phyloP scores from a whole-genome alignment of 2,329 filamentous ascomycete genomes.

The Colletotrichum noveboracense region DNA sequence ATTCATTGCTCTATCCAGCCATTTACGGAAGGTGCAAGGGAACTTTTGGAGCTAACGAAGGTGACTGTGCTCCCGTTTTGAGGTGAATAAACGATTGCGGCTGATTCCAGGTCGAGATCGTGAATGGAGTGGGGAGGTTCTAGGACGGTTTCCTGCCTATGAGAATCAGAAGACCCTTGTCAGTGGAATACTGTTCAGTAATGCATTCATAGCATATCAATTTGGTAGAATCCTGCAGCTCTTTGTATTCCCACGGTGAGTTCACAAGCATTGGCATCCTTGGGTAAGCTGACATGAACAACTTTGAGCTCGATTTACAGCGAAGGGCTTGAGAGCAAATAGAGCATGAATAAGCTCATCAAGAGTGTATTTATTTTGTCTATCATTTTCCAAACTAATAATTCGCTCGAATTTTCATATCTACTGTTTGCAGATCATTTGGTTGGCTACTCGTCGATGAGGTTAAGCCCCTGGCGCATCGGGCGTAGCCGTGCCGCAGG shows the following conservation, averaged over 20 bases:
- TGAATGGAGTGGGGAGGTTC: background rate
- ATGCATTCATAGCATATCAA: fast-evolving
- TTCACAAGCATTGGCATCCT: too few species aligned
- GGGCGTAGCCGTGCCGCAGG: too few species aligned
- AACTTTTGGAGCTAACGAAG: background rate
- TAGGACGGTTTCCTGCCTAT: background rate
- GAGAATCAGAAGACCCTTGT: background rate
- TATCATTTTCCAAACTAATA: too few species aligned
- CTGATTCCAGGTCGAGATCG: background rate
- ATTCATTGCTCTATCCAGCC: background rate
- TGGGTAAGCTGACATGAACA: too few species aligned
- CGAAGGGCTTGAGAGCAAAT: too few species aligned
- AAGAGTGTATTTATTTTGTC: too few species aligned
- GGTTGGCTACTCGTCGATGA: background rate
- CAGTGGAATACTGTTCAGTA: background rate
- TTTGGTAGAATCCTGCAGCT: background rate
- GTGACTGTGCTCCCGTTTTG: background rate
- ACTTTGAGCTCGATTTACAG: too few species aligned
- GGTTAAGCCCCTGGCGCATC: fast-evolving
- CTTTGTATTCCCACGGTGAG: too few species aligned
- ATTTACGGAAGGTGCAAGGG: background rate
- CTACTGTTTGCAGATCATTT: too few species aligned
- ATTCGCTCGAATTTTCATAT: too few species aligned
- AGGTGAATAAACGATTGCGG: background rate
- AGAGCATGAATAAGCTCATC: too few species aligned